Evolutionary conservation across 352 stramenopile genomes (phyloP), one percentile per base, ranked within the genome.

Genomic region (Phytophthora macrochlamydospora): DNA sequence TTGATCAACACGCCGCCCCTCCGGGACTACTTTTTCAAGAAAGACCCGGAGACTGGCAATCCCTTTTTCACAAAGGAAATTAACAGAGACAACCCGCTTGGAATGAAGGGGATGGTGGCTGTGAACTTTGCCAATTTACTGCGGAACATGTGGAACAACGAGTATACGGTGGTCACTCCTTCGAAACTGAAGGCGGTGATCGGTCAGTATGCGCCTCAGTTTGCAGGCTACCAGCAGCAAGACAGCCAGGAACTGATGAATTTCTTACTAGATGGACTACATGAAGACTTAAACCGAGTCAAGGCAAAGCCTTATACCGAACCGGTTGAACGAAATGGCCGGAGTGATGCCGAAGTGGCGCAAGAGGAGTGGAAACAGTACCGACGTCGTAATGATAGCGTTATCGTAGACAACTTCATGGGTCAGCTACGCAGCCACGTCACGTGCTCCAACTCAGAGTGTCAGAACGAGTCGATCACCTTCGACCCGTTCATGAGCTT

Each of bases 21-120:
- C 12, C 96, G 95, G 14, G 71, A 93, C 49, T 99, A 98, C 72
- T 99, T 99, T 71, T 67, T 98, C 0, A 71, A 66, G 50, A 79
- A 80, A 24, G 71, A 97, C 50, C 81, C 91, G n/a, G 57, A 79
- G 1, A 85, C 71, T 2, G 69, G 70, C 2, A 58, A 54, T 7
- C 56, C 55, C 13, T 58, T 69, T 69, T 91, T 91, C 56, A 59
- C 78, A 29, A 76, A 78, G 11, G 88, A 99, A 62, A 86, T 99
- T 45, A 99, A 99, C 67, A 75, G 82, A 59, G 75, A 93, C 18
- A 99, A 99, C 67, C 97, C 97, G 18, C 83, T 99, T 2, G 88
- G 86, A 2, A 93, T 94, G 84, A 92, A 96, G 38, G 97, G 97
- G 7, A 87, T 90, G 58, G 95, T 99, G 61, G 97, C 97, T 2